Evolutionary conservation across 192 early-diverging fungal species (phyloP).

Genomic region (Podila clonocystis): DNA sequence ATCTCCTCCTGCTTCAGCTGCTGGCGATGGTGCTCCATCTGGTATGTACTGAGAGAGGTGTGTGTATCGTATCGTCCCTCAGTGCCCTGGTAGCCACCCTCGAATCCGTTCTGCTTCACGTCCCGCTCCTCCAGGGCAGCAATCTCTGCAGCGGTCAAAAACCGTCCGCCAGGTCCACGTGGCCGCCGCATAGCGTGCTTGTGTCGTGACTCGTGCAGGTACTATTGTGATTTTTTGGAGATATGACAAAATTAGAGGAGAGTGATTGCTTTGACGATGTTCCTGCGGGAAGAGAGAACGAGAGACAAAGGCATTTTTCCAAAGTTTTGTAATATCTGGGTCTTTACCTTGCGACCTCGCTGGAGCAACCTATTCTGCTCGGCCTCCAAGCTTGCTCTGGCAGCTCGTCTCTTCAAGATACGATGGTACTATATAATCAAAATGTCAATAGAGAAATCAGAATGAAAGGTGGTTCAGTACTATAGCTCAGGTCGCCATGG

Average conservation of each 20-base stretch:
- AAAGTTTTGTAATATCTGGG: background rate
- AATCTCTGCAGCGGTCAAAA: slow-evolving; percentile 69
- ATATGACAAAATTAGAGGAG: background rate
- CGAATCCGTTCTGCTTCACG: background rate
- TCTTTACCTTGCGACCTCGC: slow-evolving; percentile 61
- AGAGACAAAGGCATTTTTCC: background rate
- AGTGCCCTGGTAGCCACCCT: background rate
- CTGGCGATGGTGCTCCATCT: slow-evolving; percentile 39
- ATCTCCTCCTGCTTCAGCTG: slow-evolving; percentile 44
- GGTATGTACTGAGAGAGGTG: slow-evolving; percentile 14
- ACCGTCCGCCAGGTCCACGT: slow-evolving; percentile 96
- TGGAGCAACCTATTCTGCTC: slow-evolving; percentile 68
- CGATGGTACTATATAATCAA: slow-evolving; percentile 79
- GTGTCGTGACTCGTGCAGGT: slow-evolving; percentile 97
- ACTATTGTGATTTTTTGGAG: slow-evolving; percentile 58
- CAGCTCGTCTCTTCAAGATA: slow-evolving; percentile 93
- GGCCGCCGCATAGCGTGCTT: slow-evolving; percentile 96
- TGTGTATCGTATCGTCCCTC: slow-evolving; percentile 3
- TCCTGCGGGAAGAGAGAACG: slow-evolving; percentile 1
- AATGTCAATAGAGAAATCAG: background rate
- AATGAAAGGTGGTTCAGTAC: background rate
- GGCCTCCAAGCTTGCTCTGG: slow-evolving; percentile 82
- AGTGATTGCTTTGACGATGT: background rate
- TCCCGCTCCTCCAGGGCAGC: slow-evolving; percentile 39
- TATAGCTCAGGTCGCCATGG: background rate